Conservation (phyloP, 441 rosid genomes). For the Dalechampia spathulata region DNA sequence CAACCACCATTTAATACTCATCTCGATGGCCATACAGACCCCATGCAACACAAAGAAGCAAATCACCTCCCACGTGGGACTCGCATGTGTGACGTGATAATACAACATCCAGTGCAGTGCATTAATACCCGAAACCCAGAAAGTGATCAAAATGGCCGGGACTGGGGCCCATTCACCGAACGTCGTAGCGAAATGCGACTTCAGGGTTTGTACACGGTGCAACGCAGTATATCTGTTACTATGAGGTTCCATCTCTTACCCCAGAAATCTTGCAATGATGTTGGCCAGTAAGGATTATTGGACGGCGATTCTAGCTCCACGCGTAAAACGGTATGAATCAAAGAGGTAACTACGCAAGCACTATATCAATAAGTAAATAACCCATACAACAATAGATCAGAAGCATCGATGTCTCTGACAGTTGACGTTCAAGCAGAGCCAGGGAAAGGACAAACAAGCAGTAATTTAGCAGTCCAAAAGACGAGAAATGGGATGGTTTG, state of each 20-base stretch:
- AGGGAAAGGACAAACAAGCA: too few species aligned
- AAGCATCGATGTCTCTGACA: too few species aligned
- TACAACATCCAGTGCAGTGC: conserved; percentile 38
- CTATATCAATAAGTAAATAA: too few species aligned
- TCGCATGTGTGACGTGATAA: conserved; percentile 19
- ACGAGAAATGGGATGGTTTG: too few species aligned
- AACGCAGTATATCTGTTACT: conserved; percentile 47
- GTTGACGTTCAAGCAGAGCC: too few species aligned
- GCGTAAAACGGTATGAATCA: too few species aligned
- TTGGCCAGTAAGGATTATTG: conserved; percentile 56
- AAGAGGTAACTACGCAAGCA: too few species aligned
- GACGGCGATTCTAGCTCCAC: conserved; percentile 38
- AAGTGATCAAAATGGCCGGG: conserved; percentile 21
- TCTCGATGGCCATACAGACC: conserved; percentile 18
- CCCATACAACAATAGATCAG: too few species aligned
- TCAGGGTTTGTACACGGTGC: conserved; percentile 44
- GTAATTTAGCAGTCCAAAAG: too few species aligned
- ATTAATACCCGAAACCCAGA: conserved; percentile 31
- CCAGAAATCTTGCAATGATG: conserved; percentile 87
- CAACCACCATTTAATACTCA: conserved; percentile 14
- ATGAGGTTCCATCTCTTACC: conserved; percentile 73
- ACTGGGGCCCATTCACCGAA: conserved; percentile 18
- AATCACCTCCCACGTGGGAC: conserved; percentile 35
- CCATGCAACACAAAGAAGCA: conserved; percentile 39
- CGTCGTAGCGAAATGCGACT: conserved; percentile 14